These are phyloP conservation scores for Solanum chiquidenum DNA, from an alignment of 257 asterid species.

Conservation along the genomic window DNA sequence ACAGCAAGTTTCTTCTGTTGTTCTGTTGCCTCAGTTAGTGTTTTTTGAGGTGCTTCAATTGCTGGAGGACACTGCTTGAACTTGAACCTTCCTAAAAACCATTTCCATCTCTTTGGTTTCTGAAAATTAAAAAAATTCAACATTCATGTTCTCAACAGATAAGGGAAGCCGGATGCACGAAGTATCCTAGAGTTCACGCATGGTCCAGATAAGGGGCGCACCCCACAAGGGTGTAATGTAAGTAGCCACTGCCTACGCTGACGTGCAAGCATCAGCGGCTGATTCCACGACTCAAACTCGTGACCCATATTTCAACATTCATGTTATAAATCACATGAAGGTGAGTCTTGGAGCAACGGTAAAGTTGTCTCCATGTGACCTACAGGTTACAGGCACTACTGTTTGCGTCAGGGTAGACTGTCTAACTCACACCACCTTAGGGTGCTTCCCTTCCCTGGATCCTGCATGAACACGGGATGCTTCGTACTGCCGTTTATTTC, in stretches of 20 bases:
- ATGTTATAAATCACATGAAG: neutral
- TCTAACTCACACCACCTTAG: neutral
- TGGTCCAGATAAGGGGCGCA: neutral
- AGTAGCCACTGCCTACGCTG: neutral
- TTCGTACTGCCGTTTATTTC: neutral
- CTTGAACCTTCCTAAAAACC: constrained; percentile 42
- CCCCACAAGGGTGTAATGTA: neutral
- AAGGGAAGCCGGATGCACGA: neutral
- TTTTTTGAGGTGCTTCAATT: constrained; percentile 39
- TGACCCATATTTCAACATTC: neutral
- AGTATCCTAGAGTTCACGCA: neutral
- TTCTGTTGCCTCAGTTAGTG: constrained; percentile 44
- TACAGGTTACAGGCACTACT: neutral
- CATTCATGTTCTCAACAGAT: neutral
- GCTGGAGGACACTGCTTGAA: constrained; percentile 45
- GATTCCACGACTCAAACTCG: neutral
- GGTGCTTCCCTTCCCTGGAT: neutral
- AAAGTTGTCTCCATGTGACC: neutral
- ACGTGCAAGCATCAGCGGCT: neutral
- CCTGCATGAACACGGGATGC: neutral
- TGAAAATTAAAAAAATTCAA: constrained; percentile 1
- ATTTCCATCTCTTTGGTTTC: constrained; percentile 51
- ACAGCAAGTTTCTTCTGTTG: constrained; percentile 61
- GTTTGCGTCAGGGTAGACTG: neutral
- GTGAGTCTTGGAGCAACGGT: neutral